phyloP scores from a whole-genome alignment of 2,329 filamentous ascomycete species.

The Zymoseptoria pseudotritici region DNA sequence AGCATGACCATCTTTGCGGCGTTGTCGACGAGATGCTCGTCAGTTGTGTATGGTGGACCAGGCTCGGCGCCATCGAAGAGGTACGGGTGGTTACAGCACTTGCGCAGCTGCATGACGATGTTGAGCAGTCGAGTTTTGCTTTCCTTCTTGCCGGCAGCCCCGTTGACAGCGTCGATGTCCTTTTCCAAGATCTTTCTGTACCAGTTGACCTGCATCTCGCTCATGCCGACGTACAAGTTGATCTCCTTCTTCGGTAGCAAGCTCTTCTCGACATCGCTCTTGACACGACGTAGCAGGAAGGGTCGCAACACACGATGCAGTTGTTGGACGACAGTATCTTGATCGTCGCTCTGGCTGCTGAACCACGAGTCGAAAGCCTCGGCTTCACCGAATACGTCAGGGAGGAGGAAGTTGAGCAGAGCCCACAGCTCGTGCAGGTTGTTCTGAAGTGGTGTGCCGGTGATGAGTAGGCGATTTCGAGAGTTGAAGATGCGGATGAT shows the following conservation, averaged over 20 bases:
- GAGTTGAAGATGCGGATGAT: slow-evolving; percentile 96
- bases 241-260: slow-evolving; percentile 94
- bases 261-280: slow-evolving; percentile 97
- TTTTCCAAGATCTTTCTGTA: slow-evolving; percentile 99
- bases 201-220: slow-evolving; percentile 98
- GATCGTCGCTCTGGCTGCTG: slow-evolving; percentile 78
- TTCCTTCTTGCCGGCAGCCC: slow-evolving; percentile 89
- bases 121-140: slow-evolving; percentile 95
- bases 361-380: slow-evolving; percentile 99
- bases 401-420: slow-evolving; percentile 91
- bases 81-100: slow-evolving; percentile 98
- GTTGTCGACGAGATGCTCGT: slow-evolving; percentile 90
- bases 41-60: slow-evolving; percentile 93
- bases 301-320: slow-evolving; percentile 87
- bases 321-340: slow-evolving; percentile 93
- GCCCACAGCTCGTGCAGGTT: slow-evolving; percentile 98
- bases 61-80: slow-evolving; percentile 96
- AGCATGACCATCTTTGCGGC: slow-evolving; percentile 96
- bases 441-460: slow-evolving; percentile 93
- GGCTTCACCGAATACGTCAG: slow-evolving; percentile 93
- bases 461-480: slow-evolving; percentile 88
- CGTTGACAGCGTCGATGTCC: slow-evolving; percentile 97
- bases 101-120: slow-evolving; percentile 98
- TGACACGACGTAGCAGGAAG: slow-evolving; percentile 91
- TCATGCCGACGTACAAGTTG: slow-evolving; percentile 96